Evolutionary conservation across 23 red algal species (phyloP).

Genomic region (Gracilaria caudata): DNA sequence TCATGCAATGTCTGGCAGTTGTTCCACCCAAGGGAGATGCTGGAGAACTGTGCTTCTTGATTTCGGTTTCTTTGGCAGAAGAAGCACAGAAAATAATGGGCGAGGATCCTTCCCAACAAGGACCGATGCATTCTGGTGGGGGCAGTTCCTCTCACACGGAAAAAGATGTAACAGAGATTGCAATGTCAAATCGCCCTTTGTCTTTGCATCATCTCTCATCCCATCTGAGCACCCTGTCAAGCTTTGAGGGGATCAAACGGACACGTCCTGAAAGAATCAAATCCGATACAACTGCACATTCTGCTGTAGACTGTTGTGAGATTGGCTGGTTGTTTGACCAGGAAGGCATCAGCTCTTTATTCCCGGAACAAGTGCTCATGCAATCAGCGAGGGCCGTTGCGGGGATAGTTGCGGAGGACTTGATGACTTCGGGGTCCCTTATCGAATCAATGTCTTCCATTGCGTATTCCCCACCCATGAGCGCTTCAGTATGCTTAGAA

Average conservation of each 20-base stretch:
- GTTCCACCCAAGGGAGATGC: slow-evolving; percentile 52
- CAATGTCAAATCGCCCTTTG: slow-evolving; percentile 23
- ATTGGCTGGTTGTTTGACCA: slow-evolving; percentile 44
- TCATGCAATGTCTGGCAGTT: slow-evolving; percentile 37
- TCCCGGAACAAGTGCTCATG: slow-evolving; percentile 39
- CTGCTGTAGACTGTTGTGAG: slow-evolving; percentile 3
- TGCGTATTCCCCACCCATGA: slow-evolving; percentile 33
- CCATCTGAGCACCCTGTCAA: slow-evolving; percentile 21
- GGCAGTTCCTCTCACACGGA: slow-evolving; percentile 18
- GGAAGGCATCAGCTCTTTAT: slow-evolving; percentile 37
- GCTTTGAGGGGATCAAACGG: slow-evolving; percentile 13
- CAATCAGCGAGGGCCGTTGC: slow-evolving; percentile 39
- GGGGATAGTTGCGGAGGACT: slow-evolving; percentile 41
- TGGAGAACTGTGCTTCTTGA: slow-evolving; percentile 53
- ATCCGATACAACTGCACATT: neutral
- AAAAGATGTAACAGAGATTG: slow-evolving; percentile 11
- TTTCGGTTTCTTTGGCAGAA: slow-evolving; percentile 50
- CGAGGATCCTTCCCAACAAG: slow-evolving; percentile 25
- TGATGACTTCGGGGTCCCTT: slow-evolving; percentile 50
- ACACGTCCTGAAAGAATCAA: slow-evolving; percentile 24
- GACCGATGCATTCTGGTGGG: neutral
- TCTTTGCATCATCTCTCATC: slow-evolving; percentile 10
- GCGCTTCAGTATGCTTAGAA: slow-evolving; percentile 53
- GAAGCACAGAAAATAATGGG: slow-evolving; percentile 63
- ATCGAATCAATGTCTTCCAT: slow-evolving; percentile 63